phyloP scores from a whole-genome alignment of 140 eudicot genomes.

The Cichorium intybus region DNA sequence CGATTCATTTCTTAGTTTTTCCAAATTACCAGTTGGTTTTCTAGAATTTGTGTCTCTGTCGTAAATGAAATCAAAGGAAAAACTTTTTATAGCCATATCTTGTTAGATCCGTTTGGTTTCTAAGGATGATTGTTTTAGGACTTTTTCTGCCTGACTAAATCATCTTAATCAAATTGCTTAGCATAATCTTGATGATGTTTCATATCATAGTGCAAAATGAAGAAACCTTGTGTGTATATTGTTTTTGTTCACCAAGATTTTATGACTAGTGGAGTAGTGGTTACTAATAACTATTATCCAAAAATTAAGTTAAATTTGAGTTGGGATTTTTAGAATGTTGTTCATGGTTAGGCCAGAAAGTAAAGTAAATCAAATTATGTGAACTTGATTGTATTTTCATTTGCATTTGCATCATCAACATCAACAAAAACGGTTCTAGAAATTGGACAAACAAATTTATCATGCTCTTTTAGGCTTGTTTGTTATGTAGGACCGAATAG shows the following conservation, averaged over 20 bases:
- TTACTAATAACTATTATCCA: no score
- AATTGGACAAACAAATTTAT: background rate
- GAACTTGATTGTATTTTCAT: background rate
- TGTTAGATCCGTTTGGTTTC: constrained; percentile 14
- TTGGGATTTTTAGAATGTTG: background rate
- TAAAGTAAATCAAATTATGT: background rate
- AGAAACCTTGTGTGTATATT: background rate
- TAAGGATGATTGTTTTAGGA: constrained; percentile 9
- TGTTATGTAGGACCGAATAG: no score
- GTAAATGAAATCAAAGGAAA: background rate
- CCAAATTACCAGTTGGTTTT: background rate
- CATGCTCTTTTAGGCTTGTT: no score
- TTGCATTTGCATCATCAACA: background rate
- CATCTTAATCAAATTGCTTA: background rate
- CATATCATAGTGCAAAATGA: background rate
- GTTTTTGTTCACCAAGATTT: background rate
- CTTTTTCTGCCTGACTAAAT: background rate
- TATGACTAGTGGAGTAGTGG: background rate
- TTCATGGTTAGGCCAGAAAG: background rate
- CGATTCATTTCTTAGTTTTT: background rate
- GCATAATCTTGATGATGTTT: background rate
- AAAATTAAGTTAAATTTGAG: no score
- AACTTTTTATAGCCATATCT: background rate
- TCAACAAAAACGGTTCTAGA: background rate
- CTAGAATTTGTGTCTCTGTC: background rate